phyloP scores from a whole-genome alignment of 768 basidiomycete species.

The Termitomyces sp. region DNA sequence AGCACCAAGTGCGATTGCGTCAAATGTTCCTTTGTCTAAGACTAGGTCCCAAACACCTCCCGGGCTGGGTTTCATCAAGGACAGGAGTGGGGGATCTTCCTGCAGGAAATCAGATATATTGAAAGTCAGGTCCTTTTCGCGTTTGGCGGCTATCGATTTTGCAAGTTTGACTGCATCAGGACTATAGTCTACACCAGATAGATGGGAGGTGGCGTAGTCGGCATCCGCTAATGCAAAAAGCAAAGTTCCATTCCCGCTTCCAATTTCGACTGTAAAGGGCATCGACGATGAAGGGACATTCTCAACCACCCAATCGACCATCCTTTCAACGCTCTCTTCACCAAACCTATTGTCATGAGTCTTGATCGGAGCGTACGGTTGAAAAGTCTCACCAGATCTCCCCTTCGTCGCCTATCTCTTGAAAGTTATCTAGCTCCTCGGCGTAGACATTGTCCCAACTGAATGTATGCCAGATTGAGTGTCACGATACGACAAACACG shows the following conservation, averaged over 20 bases:
- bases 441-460: constrained; percentile 81
- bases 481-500: neutral
- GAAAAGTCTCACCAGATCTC: constrained; percentile 62
- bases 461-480: constrained; percentile 4
- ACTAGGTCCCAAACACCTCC: constrained; percentile 61
- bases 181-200: constrained; percentile 77
- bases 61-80: constrained; percentile 14
- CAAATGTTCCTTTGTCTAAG: constrained; percentile 86
- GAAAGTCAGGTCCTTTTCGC: constrained; percentile 47
- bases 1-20: constrained; percentile 71
- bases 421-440: constrained; percentile 63
- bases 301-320: constrained; percentile 66
- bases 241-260: constrained; percentile 75
- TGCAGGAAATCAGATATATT: constrained; percentile 59
- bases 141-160: constrained; percentile 43
- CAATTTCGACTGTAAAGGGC: constrained; percentile 67
- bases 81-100: constrained; percentile 36
- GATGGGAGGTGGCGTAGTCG: constrained; percentile 45
- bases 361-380: neutral
- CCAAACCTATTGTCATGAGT: constrained; percentile 58
- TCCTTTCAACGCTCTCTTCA: constrained; percentile 65
- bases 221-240: constrained; percentile 66
- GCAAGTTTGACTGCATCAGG: constrained; percentile 63
- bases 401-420: constrained; percentile 78
- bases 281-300: constrained; percentile 42